A percentile compares a stretch with the other conserved stretches of the same genome.
Evolutionary conservation across 2,329 filamentous ascomycete genomes (phyloP).

Genomic region (Nemania diffusa): DNA sequence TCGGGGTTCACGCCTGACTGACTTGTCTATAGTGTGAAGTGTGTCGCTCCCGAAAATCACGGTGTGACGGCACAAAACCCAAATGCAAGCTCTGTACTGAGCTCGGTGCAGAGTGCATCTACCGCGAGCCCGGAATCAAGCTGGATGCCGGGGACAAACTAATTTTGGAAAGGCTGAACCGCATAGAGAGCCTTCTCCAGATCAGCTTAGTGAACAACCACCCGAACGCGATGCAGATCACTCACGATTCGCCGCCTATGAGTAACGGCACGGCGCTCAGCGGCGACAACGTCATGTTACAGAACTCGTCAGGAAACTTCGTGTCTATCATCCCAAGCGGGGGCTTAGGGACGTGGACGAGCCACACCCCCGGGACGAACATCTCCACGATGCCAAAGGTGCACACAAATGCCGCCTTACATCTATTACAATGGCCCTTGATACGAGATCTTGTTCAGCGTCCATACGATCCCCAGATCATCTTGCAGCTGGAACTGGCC

Average conservation of each 20-base stretch:
- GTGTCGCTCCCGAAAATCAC: constrained; percentile 81
- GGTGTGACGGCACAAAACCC: constrained; percentile 81
- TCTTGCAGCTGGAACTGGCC: constrained; percentile 83
- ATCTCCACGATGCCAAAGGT: constrained; percentile 89
- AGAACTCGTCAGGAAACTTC: constrained; percentile 57
- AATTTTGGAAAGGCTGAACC: constrained; percentile 80
- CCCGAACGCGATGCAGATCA: constrained; percentile 63
- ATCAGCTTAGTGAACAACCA: constrained; percentile 67
- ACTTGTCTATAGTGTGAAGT: constrained; percentile 73
- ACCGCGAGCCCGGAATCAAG: constrained; percentile 87
- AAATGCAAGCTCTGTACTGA: constrained; percentile 88
- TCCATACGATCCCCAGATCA: constrained; percentile 82
- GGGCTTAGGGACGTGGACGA: constrained; percentile 78
- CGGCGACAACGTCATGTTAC: constrained; percentile 65
- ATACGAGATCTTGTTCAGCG: constrained; percentile 81
- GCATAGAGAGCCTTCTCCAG: constrained; percentile 83
- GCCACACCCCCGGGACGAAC: constrained; percentile 64
- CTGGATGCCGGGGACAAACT: constrained; percentile 87
- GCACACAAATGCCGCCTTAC: constrained; percentile 82
- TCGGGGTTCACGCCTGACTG: constrained; percentile 13
- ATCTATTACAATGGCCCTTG: constrained; percentile 82
- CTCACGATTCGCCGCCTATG: constrained; percentile 71
- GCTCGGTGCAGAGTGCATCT: constrained; percentile 83
- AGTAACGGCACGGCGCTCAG: constrained; percentile 71
- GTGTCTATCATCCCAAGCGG: constrained; percentile 68